Evolutionary conservation across 1,284 basidiomycete species (phyloP).

Genomic region (Cutaneotrichosporon daszewskae): DNA sequence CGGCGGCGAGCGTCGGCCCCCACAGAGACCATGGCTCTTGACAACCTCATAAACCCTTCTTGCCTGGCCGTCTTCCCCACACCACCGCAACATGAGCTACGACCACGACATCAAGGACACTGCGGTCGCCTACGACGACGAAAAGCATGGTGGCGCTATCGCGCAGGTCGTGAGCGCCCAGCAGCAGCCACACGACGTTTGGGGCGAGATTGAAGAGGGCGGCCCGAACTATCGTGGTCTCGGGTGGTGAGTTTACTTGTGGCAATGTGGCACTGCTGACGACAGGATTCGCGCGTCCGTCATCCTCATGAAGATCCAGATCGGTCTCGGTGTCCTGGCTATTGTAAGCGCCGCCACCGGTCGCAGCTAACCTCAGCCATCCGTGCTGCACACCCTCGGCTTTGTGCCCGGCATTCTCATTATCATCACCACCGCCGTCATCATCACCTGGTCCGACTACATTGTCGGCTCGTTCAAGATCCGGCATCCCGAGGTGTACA

Average conservation of each 20-base stretch:
- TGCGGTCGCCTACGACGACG: too few species aligned
- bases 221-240: conserved; percentile 26
- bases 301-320: conserved; percentile 34
- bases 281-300: conserved; percentile 14
- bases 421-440: conserved; percentile 41
- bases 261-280: neutral
- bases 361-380: conserved; percentile 19
- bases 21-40: too few species aligned
- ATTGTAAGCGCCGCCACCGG: conserved; percentile 18
- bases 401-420: conserved; percentile 54
- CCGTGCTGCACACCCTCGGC: conserved; percentile 22
- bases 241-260: neutral
- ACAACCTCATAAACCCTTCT: too few species aligned
- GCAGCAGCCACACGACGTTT: too few species aligned
- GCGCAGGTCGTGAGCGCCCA: too few species aligned
- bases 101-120: too few species aligned
- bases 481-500: conserved; percentile 17
- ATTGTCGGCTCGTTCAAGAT: conserved; percentile 18
- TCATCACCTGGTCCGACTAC: conserved; percentile 29
- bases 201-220: conserved; percentile 21
- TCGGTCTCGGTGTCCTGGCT: conserved; percentile 37
- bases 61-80: too few species aligned
- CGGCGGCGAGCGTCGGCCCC: too few species aligned
- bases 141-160: too few species aligned
- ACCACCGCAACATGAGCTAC: too few species aligned